Conservation (phyloP, 129 eudicot genomes). For the Artemisia tridentata region DNA sequence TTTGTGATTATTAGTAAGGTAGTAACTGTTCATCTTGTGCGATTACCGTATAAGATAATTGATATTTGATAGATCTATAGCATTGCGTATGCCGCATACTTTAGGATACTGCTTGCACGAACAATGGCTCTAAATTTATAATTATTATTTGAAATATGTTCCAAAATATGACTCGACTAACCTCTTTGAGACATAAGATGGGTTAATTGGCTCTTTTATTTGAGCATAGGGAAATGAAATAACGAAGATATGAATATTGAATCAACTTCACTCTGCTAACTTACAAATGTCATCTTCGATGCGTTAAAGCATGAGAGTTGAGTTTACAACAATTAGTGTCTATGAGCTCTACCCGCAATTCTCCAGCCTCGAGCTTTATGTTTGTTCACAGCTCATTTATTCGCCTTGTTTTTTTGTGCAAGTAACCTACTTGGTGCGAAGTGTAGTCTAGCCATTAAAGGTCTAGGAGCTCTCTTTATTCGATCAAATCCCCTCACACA, state of each 20-base stretch:
- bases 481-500: slow-evolving; percentile 94
- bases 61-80: background rate
- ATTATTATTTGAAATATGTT: slow-evolving; percentile 18
- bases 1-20: too few species aligned
- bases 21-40: too few species aligned
- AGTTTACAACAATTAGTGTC: slow-evolving; percentile 41
- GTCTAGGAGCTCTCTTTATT: slow-evolving; percentile 62
- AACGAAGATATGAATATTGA: slow-evolving; percentile 25
- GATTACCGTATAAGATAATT: background rate
- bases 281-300: slow-evolving; percentile 25
- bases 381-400: slow-evolving; percentile 27
- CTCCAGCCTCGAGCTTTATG: slow-evolving; percentile 27
- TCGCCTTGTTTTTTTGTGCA: slow-evolving; percentile 42
- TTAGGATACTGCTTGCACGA: slow-evolving; percentile 17
- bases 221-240: slow-evolving; percentile 37
- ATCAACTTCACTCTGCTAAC: slow-evolving; percentile 34
- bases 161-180: slow-evolving; percentile 16
- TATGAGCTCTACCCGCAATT: slow-evolving; percentile 20
- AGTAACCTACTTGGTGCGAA: slow-evolving; percentile 67
- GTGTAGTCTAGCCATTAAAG: slow-evolving; percentile 82
- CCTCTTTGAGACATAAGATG: slow-evolving; percentile 27
- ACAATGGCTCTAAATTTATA: slow-evolving; percentile 21
- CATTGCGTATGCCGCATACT: background rate
- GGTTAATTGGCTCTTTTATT: slow-evolving; percentile 37
- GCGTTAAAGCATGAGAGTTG: slow-evolving; percentile 30